Percentiles rank a stretch among this genome's conserved stretches.
phyloP scores from a whole-genome alignment of 805 yeast species.

The Zygosaccharomyces pseudorouxii region DNA sequence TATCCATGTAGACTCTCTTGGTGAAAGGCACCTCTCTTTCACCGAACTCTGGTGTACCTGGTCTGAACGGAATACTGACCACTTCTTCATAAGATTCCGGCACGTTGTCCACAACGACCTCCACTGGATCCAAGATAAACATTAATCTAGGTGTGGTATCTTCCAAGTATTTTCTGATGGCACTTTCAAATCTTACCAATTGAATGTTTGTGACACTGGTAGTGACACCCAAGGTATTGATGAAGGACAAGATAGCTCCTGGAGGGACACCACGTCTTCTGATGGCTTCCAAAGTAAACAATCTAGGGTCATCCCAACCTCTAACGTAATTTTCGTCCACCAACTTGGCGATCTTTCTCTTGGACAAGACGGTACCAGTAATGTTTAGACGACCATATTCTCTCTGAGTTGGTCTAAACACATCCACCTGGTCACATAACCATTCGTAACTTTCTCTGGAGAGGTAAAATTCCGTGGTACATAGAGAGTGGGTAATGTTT shows the following conservation, averaged over 20 bases:
- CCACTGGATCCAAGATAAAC: slow-evolving; percentile 86
- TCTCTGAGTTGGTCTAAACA: slow-evolving; percentile 97
- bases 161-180: slow-evolving; percentile 84
- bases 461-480: slow-evolving; percentile 91
- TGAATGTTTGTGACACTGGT: slow-evolving; percentile 91
- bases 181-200: slow-evolving; percentile 79
- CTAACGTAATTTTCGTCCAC: slow-evolving; percentile 78
- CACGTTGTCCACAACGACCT: slow-evolving; percentile 76
- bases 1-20: slow-evolving; percentile 76
- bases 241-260: slow-evolving; percentile 89
- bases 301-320: slow-evolving; percentile 98
- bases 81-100: slow-evolving; percentile 66
- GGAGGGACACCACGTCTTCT: slow-evolving; percentile 99
- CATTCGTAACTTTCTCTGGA: slow-evolving; percentile 96
- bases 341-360: slow-evolving; percentile 91
- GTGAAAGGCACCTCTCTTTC: slow-evolving; percentile 72
- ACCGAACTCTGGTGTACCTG: slow-evolving; percentile 75
- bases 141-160: slow-evolving; percentile 89
- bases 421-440: slow-evolving; percentile 93
- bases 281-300: slow-evolving; percentile 89
- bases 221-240: slow-evolving; percentile 94
- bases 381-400: slow-evolving; percentile 96
- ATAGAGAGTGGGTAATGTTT: slow-evolving; percentile 90
- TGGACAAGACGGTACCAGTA: slow-evolving; percentile 90
- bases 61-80: slow-evolving; percentile 82